Base-by-base conservation (phyloP, 805 yeast species). In the Yarrowia sp. region DNA sequence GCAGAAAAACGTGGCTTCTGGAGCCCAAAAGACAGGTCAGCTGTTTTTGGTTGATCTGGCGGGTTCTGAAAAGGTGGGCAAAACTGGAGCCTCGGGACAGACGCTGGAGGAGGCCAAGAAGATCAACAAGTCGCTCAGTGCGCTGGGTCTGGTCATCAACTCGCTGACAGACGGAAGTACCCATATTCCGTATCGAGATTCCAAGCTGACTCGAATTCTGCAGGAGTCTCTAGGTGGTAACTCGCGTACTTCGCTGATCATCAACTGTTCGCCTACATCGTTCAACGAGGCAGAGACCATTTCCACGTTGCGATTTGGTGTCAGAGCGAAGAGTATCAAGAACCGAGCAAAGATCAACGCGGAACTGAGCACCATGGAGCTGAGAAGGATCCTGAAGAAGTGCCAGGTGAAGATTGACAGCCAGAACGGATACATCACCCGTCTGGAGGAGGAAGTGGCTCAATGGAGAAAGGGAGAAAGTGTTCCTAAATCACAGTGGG, bases 191-290 rank as follows among this genome's bases (percentile, higher is more conserved):
- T 91, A 89, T 72, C 81, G 93, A 69, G 94, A 90, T 73, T 89
- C 96, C 1, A 89, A 89, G 72, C 81, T 91, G 65, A 90, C 97
- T 0, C 81, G 94, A 70, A 86, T 92, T 14, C 77, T 91, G 42
- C 93, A 89, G 75, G 92, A 89, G 72, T 87, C 94, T 0, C 78
- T 91, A 26, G 95, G 96, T 7, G 97, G 97, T 1, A 91, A 91
- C 76, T 87, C 93, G 2, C 81, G 92, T 65, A 92, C 96, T 0
- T 84, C 90, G 2, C 79, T 91, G 59, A 85, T 92, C 16, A 82
- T 91, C 49, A 89, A 88, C 72, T 89, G 95, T 71, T 89, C 95
- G 0, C 89, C 91, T 0, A 81, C 89, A 0, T 74, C 79, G 2
- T 75, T 77, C 41, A 85, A 90, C 72, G 86, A 82, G 65, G 76